Base-by-base conservation (phyloP, 164 flowering plant genomes). In the Stephania yunnanensis region DNA sequence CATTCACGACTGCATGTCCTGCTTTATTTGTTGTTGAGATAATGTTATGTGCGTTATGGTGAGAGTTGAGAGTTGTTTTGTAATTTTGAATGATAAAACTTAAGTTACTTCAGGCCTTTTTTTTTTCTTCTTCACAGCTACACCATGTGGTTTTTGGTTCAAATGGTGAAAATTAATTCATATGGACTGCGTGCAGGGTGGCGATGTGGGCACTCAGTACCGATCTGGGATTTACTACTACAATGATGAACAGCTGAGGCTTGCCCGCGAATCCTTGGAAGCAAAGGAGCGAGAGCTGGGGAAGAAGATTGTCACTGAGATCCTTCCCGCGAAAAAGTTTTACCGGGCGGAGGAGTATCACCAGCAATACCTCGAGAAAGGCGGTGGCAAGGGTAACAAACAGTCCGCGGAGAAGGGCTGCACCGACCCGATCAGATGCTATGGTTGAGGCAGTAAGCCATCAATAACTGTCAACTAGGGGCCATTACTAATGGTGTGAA, bases 161-260 rank as follows among this genome's bases (percentile, higher is more conserved):
- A 50, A 50, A 50, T 50, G 55, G 55, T 15, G 55, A 50, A 50
- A 36, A 50, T 50, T 9, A 15, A 50, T 50, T 50, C 55, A 50
- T 50, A 15, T 50, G 55, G 11, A 15, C 55, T 50, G 15, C 15
- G 55, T 50, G 55, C 82, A 92, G 95, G 94, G 94, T 20, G 83
- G 76, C 44, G 98, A 92, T 81, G 91, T 87, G 70, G 98, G 98
- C 0, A 75, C 92, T 10, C 98, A 91, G 50, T 94, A 94, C 81
- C 76, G 97, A 69, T 91, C 97, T 2, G 98, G 97, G 36, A 91
- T 94, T 80, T 94, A 94, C 85, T 91, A 84, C 80, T 94, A 89
- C 86, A 87, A 78, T 17, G 86, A 83, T 30, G 79, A 52, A 1
- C 95, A 93, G 71, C 92, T 83, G 36, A 77, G 78, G 36, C 70